These are phyloP conservation scores for Trifolium subterraneum DNA, from an alignment of 306 rosid species.

Conservation along the genomic window DNA sequence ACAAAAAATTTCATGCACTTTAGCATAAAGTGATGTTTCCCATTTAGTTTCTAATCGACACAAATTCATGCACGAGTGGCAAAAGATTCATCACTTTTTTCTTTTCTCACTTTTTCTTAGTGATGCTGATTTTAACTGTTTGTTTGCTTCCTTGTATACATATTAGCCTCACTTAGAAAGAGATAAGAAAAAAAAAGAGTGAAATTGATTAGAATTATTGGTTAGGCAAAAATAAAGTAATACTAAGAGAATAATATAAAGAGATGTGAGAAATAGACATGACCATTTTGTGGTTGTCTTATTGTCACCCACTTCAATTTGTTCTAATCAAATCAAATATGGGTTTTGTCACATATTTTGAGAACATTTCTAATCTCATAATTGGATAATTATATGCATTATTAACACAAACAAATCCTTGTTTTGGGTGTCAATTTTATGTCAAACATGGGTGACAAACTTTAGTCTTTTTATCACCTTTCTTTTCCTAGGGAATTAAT, in stretches of 20 bases:
- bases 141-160: slow-evolving; percentile 33
- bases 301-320: slow-evolving; percentile 60
- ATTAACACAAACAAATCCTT: slow-evolving; percentile 40
- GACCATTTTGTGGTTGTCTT: slow-evolving; percentile 62
- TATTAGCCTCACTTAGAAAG: slow-evolving; percentile 23
- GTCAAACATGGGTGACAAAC: slow-evolving; percentile 36
- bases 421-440: slow-evolving; percentile 42
- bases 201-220: slow-evolving; percentile 63
- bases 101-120: slow-evolving; percentile 38
- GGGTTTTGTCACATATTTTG: slow-evolving; percentile 51
- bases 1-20: slow-evolving; percentile 46
- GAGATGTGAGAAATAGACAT: slow-evolving; percentile 54
- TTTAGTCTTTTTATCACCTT: slow-evolving; percentile 39
- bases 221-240: slow-evolving; percentile 41
- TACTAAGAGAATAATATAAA: background rate
- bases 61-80: slow-evolving; percentile 67
- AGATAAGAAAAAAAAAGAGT: slow-evolving; percentile 28
- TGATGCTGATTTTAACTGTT: slow-evolving; percentile 40
- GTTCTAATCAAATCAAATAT: slow-evolving; percentile 59
- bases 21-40: slow-evolving; percentile 42
- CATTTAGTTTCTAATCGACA: slow-evolving; percentile 45
- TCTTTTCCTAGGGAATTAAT: slow-evolving; percentile 11
- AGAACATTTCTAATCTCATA: slow-evolving; percentile 50
- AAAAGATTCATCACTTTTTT: slow-evolving; percentile 48
- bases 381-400: slow-evolving; percentile 50